A percentile compares a stretch with the other conserved stretches of the same genome.
phyloP scores from a whole-genome alignment of 1,284 basidiomycete species.

The Cryptococcus sp. region DNA sequence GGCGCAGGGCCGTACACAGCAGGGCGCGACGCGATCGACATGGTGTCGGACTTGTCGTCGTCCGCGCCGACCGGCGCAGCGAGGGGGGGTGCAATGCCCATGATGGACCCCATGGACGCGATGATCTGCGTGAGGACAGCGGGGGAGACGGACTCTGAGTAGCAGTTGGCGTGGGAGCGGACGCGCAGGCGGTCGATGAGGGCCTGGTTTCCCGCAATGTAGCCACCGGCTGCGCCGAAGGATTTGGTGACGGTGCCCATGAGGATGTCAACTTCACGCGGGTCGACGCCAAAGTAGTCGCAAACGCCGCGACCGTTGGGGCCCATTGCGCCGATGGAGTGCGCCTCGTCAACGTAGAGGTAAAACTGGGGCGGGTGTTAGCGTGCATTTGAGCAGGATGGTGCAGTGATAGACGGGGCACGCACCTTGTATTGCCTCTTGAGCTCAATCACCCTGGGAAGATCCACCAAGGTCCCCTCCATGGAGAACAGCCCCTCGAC shows the following conservation, averaged over 20 bases:
- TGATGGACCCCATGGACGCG: constrained; percentile 92
- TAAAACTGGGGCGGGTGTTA: constrained; percentile 67
- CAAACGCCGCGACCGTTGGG: constrained; percentile 90
- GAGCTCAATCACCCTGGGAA: constrained; percentile 79
- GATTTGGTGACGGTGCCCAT: constrained; percentile 99
- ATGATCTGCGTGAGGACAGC: constrained; percentile 88
- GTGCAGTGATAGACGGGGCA: constrained; percentile 1
- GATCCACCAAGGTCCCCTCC: constrained; percentile 89
- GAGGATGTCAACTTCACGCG: constrained; percentile 78
- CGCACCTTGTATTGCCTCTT: constrained; percentile 93
- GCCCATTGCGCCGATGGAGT: constrained; percentile 93
- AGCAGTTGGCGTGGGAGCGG: constrained; percentile 77
- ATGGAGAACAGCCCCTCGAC: constrained; percentile 97
- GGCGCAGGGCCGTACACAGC: constrained; percentile 62
- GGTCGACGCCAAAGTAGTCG: constrained; percentile 90
- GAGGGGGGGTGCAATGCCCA: constrained; percentile 70
- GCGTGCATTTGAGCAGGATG: neutral
- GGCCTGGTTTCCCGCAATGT: constrained; percentile 78
- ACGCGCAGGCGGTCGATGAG: constrained; percentile 79
- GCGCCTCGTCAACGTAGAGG: constrained; percentile 93
- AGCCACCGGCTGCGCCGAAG: constrained; percentile 95
- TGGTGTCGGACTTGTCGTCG: constrained; percentile 51
- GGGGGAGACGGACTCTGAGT: constrained; percentile 88
- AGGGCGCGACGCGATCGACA: constrained; percentile 28
- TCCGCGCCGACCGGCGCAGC: constrained; percentile 33